Conservation (phyloP, 2,329 filamentous ascomycete genomes). For the Drechmeria coniospora region DNA sequence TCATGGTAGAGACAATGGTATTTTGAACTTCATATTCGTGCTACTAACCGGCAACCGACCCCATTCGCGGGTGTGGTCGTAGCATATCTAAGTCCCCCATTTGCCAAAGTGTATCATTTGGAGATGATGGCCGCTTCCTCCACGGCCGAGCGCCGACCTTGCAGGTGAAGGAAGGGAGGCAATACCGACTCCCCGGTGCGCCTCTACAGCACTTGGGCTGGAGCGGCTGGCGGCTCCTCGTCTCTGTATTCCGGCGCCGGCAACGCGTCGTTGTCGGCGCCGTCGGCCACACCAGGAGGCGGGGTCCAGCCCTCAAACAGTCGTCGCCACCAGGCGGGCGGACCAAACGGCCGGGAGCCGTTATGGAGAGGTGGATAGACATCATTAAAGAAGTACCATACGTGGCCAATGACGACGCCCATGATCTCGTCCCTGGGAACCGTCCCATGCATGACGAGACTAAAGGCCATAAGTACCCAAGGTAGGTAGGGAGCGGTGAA, state of each 20-base stretch:
- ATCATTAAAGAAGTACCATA: conserved; percentile 97
- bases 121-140: no score
- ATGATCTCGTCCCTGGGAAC: conserved; percentile 94
- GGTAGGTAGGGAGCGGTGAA: conserved; percentile 92
- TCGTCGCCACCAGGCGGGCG: conserved; percentile 77
- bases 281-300: conserved; percentile 33
- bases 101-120: no score
- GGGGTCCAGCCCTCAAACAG: conserved; percentile 52
- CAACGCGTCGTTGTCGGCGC: conserved; percentile 39
- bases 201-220: not conserved
- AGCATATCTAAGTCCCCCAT: no score
- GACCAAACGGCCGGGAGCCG: conserved; percentile 72
- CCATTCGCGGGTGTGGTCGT: no score
- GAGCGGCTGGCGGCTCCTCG: not conserved
- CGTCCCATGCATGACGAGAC: conserved; percentile 73
- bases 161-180: no score
- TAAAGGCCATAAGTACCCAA: conserved; percentile 91
- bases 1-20: no score
- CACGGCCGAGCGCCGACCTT: no score
- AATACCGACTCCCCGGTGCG: no score
- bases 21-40: no score
- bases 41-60: no score
- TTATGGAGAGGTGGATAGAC: conserved; percentile 87
- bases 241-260: not conserved
- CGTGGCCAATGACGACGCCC: conserved; percentile 84